These are phyloP conservation scores for Pseudocercospora eumusae DNA, from an alignment of 2,329 filamentous ascomycete genomes.

Conservation along the genomic window DNA sequence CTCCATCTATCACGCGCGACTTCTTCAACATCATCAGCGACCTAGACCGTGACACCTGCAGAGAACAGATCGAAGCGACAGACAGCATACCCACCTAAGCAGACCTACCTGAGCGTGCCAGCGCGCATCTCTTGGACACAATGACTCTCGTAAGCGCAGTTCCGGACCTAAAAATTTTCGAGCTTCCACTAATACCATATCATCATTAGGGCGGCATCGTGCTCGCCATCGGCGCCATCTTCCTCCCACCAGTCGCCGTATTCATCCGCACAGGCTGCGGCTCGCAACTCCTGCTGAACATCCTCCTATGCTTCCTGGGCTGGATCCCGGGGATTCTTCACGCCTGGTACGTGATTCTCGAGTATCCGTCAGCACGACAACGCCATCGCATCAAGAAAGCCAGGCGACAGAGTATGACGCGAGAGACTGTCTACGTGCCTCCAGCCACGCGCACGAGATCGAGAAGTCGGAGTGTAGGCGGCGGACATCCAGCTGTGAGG, in stretches of 20 bases:
- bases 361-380: conserved; percentile 22
- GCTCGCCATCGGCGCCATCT: conserved; percentile 28
- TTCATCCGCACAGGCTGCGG: conserved; percentile 87
- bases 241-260: conserved; percentile 80
- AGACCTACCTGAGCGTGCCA: conserved; percentile 3
- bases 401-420: conserved; percentile 7
- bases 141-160: conserved; percentile 18
- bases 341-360: conserved; percentile 26
- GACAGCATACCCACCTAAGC: neutral
- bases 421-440: conserved; percentile 16
- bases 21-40: neutral
- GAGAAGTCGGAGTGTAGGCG: conserved; percentile 9
- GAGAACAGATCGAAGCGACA: neutral
- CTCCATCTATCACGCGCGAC: too few relatives aligned
- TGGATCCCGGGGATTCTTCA: conserved; percentile 44
- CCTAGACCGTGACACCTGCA: neutral
- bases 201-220: conserved; percentile 23
- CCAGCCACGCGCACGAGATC: conserved; percentile 9
- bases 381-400: conserved; percentile 17
- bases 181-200: conserved; percentile 7
- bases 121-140: neutral
- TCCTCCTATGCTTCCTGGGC: conserved; percentile 71
- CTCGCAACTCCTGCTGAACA: conserved; percentile 84
- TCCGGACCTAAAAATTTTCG: neutral
- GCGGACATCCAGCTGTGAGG: conserved; percentile 4